These are phyloP conservation scores for Podaxis sp. DNA, from an alignment of 768 basidiomycete genomes.

Conservation along the genomic window DNA sequence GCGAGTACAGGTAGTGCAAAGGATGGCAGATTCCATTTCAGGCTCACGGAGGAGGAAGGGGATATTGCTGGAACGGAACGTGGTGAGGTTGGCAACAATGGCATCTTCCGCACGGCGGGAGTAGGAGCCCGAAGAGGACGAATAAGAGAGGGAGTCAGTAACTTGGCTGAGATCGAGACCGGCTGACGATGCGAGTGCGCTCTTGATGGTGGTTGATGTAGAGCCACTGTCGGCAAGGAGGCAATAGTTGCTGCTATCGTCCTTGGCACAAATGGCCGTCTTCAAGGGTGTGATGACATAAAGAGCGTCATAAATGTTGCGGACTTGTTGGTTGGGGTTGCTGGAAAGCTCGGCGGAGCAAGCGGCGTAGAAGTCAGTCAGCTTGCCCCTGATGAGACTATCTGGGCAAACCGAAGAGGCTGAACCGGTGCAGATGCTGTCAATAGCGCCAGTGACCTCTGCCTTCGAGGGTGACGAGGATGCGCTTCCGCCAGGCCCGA, in stretches of 20 bases:
- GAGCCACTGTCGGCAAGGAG: slow-evolving; percentile 43
- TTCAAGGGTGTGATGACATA: slow-evolving; percentile 69
- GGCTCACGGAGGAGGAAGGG: slow-evolving; percentile 78
- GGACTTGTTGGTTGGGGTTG: slow-evolving; percentile 44
- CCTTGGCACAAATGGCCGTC: slow-evolving; percentile 72
- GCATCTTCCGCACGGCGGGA: slow-evolving; percentile 28
- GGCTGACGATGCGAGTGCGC: slow-evolving; percentile 19
- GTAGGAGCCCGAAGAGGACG: slow-evolving; percentile 24
- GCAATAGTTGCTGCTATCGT: slow-evolving; percentile 71
- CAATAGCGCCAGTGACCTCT: slow-evolving; percentile 50
- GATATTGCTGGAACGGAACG: slow-evolving; percentile 59
- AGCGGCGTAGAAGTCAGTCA: slow-evolving; percentile 66
- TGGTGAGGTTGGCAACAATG: slow-evolving; percentile 54
- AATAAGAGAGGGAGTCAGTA: slow-evolving; percentile 19
- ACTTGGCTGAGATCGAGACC: slow-evolving; percentile 1
- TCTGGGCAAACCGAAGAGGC: slow-evolving; percentile 52
- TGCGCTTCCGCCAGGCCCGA: slow-evolving; percentile 45
- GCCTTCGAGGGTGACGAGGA: slow-evolving; percentile 38
- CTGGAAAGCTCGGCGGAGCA: slow-evolving; percentile 74
- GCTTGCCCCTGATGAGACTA: slow-evolving; percentile 53
- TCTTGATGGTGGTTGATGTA: slow-evolving; percentile 21
- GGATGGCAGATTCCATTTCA: slow-evolving; percentile 38
- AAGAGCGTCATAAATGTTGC: slow-evolving; percentile 73
- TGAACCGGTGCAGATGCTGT: slow-evolving; percentile 49
- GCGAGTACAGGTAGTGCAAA: slow-evolving; percentile 85